Percentiles rank a stretch among this genome's conserved stretches.
Conservation (phyloP, 2,329 filamentous ascomycete species). For the Colletotrichum sp. region DNA sequence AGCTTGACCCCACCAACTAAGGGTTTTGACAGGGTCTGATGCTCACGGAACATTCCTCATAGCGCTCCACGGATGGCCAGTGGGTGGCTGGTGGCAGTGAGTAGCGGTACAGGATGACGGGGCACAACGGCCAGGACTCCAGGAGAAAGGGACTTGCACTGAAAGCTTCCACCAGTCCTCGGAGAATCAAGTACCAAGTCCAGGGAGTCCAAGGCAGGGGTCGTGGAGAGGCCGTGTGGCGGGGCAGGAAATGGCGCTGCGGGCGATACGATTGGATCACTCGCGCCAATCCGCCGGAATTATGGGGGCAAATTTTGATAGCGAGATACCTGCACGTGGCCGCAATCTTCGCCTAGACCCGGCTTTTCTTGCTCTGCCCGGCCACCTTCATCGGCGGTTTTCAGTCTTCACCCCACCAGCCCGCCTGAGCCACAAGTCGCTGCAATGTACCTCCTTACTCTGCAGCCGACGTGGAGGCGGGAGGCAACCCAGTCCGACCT, state of each 20-base stretch:
- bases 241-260: constrained; percentile 3
- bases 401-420: neutral
- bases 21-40: neutral
- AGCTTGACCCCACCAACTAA: constrained; percentile 9
- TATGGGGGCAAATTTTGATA: constrained; percentile 8
- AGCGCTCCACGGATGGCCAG: neutral
- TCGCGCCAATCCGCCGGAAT: neutral
- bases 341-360: neutral
- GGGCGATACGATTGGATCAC: constrained; percentile 4
- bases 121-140: neutral
- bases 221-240: constrained; percentile 16
- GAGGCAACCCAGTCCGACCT: constrained; percentile 21
- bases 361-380: neutral
- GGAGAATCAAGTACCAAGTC: neutral
- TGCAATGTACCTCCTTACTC: constrained; percentile 3
- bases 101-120: neutral
- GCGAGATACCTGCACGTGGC: constrained; percentile 11
- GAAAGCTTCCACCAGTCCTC: neutral
- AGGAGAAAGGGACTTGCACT: neutral
- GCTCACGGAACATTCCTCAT: neutral
- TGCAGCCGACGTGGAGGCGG: constrained; percentile 14
- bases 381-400: neutral
- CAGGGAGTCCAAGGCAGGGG: neutral
- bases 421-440: constrained; percentile 2
- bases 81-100: neutral